Conservation (phyloP, 495 filamentous ascomycete genomes). For the Platismatia glauca region DNA sequence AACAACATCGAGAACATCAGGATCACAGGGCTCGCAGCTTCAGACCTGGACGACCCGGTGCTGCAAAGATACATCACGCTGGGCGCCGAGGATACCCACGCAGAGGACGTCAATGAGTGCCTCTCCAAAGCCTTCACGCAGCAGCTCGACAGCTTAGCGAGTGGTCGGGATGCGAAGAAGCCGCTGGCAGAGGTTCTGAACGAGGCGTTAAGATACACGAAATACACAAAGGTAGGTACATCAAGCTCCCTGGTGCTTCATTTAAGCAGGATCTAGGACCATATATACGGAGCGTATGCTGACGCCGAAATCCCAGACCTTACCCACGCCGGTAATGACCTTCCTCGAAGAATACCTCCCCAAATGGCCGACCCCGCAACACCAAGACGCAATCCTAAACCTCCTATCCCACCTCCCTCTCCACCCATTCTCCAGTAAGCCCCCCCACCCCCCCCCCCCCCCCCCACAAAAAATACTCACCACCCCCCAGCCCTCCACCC, state of each 20-base stretch:
- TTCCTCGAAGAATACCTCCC: conserved; percentile 56
- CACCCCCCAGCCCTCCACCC: conserved; percentile 39
- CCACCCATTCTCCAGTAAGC: conserved; percentile 46
- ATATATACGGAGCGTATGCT: not conserved
- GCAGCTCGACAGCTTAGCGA: conserved; percentile 43
- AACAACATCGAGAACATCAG: conserved; percentile 62
- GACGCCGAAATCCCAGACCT: conserved; percentile 37
- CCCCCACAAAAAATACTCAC: not conserved
- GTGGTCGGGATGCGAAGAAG: conserved; percentile 41
- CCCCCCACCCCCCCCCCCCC: no score
- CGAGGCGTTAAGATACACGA: conserved; percentile 49
- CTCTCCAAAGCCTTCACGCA: conserved; percentile 52
- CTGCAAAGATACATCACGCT: conserved; percentile 68
- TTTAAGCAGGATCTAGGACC: not conserved
- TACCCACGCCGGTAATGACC: conserved; percentile 50
- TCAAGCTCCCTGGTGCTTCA: conserved; percentile 5
- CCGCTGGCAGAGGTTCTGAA: conserved; percentile 37
- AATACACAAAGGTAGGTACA: conserved; percentile 53
- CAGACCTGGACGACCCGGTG: conserved; percentile 63
- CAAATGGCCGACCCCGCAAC: conserved; percentile 59
- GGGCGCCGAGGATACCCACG: conserved; percentile 47
- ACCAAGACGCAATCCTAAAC: conserved; percentile 52
- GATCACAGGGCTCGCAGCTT: conserved; percentile 24
- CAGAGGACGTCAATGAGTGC: conserved; percentile 57
- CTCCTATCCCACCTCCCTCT: conserved; percentile 57